A percentile compares a stretch with the other conserved stretches of the same genome.
Evolutionary conservation across 2,329 filamentous ascomycete genomes (phyloP).

Genomic region (Huntiella decipiens): DNA sequence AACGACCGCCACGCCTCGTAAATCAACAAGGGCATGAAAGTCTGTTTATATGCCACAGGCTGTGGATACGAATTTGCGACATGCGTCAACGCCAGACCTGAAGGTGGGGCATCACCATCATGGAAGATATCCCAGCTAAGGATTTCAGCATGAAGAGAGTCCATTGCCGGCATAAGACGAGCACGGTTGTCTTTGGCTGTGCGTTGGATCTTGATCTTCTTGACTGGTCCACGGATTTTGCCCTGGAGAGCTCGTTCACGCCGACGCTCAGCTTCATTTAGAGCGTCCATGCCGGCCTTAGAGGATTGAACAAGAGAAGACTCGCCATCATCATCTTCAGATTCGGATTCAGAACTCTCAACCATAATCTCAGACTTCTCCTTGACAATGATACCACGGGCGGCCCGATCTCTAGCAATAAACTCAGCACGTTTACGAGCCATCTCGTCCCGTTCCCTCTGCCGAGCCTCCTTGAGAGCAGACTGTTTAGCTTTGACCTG

Average conservation of each 20-base stretch:
- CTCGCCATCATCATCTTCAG: slow-evolving; percentile 25
- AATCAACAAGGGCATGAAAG: slow-evolving; percentile 75
- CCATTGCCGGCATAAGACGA: slow-evolving; percentile 74
- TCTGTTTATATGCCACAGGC: slow-evolving; percentile 63
- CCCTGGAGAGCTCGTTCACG: slow-evolving; percentile 31
- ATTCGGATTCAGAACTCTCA: slow-evolving; percentile 55
- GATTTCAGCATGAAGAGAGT: slow-evolving; percentile 65
- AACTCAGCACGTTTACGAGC: slow-evolving; percentile 52
- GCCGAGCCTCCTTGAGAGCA: slow-evolving; percentile 49
- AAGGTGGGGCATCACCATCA: slow-evolving; percentile 67
- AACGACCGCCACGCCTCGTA: slow-evolving; percentile 95
- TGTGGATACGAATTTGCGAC: slow-evolving; percentile 65
- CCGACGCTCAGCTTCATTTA: slow-evolving; percentile 28
- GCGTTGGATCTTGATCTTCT: slow-evolving; percentile 62
- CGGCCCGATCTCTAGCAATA: slow-evolving; percentile 44
- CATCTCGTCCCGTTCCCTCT: slow-evolving; percentile 56
- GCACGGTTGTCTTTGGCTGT: slow-evolving; percentile 89
- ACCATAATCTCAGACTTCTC: slow-evolving; percentile 60
- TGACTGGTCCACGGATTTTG: slow-evolving; percentile 52
- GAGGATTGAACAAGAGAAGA: slow-evolving; percentile 29
- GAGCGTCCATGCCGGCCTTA: slow-evolving; percentile 27
- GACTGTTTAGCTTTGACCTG: slow-evolving; percentile 14
- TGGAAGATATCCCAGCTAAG: slow-evolving; percentile 94
- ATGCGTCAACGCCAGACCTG: slow-evolving; percentile 49
- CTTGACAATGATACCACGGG: slow-evolving; percentile 20